phyloP scores from a whole-genome alignment of 768 basidiomycete species.

The Suillus luteus region DNA sequence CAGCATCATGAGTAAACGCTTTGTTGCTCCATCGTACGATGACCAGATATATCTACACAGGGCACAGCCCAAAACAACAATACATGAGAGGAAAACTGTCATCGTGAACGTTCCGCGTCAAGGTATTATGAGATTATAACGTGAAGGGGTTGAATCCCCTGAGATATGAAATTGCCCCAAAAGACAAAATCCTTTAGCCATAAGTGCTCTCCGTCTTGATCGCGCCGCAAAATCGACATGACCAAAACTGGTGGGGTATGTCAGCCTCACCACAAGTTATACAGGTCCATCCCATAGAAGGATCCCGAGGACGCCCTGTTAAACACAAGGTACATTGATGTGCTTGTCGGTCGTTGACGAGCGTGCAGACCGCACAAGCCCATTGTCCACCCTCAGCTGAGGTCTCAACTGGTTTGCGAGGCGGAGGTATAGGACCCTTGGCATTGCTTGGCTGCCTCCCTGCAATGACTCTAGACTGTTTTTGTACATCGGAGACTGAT shows the following conservation, averaged over 20 bases:
- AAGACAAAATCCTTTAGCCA: neutral
- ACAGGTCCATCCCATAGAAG: constrained; percentile 61
- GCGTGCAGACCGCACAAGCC: constrained; percentile 64
- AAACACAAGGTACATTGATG: constrained; percentile 67
- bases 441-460: constrained; percentile 11
- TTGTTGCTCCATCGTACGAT: neutral
- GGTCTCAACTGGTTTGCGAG: neutral
- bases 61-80: neutral
- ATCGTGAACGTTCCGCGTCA: too few species aligned
- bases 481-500: neutral
- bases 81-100: neutral
- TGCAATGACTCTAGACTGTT: neutral
- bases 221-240: constrained; percentile 70
- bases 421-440: constrained; percentile 3
- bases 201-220: constrained; percentile 48
- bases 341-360: constrained; percentile 52
- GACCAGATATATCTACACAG: neutral
- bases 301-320: constrained; percentile 38
- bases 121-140: neutral
- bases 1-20: neutral
- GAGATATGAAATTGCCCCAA: neutral
- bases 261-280: constrained; percentile 60
- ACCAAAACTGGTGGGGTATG: constrained; percentile 70
- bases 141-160: neutral
- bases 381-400: constrained; percentile 36